These are phyloP conservation scores for Trametes pubescens DNA, from an alignment of 1,284 basidiomycete species.

Conservation along the genomic window DNA sequence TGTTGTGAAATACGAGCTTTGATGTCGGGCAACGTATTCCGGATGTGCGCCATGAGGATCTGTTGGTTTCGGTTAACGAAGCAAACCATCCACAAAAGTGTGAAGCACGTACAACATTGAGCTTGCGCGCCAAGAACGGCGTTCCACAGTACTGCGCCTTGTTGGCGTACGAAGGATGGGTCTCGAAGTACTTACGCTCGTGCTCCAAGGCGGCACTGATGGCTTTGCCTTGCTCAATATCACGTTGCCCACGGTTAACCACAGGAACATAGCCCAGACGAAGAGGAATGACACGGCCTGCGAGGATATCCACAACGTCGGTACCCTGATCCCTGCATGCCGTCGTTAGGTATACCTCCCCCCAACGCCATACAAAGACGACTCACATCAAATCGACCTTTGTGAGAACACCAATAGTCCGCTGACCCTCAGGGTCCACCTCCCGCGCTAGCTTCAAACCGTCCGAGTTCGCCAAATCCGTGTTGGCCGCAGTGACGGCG, in stretches of 20 bases:
- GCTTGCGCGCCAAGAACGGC: conserved; percentile 95
- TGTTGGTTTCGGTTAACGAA: conserved; percentile 41
- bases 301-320: conserved; percentile 98
- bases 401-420: conserved; percentile 97
- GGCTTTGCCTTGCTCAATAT: conserved; percentile 90
- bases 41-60: conserved; percentile 99
- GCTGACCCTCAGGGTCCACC: conserved; percentile 94
- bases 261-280: conserved; percentile 97
- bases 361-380: background rate
- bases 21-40: conserved; percentile 95
- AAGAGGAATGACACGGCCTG: conserved; percentile 94
- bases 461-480: conserved; percentile 98
- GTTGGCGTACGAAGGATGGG: conserved; percentile 89
- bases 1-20: conserved; percentile 92
- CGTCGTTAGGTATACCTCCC: background rate
- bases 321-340: conserved; percentile 88
- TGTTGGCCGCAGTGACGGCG: conserved; percentile 96
- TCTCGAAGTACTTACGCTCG: conserved; percentile 94
- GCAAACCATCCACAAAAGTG: background rate
- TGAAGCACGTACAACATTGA: conserved; percentile 78
- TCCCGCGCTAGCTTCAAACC: conserved; percentile 96
- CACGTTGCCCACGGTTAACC: conserved; percentile 96
- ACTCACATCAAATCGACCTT: conserved; percentile 97
- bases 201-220: conserved; percentile 88
- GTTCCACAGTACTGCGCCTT: conserved; percentile 98